Conservation (phyloP, 495 filamentous ascomycete genomes). For the Podospora fimiseda region DNA sequence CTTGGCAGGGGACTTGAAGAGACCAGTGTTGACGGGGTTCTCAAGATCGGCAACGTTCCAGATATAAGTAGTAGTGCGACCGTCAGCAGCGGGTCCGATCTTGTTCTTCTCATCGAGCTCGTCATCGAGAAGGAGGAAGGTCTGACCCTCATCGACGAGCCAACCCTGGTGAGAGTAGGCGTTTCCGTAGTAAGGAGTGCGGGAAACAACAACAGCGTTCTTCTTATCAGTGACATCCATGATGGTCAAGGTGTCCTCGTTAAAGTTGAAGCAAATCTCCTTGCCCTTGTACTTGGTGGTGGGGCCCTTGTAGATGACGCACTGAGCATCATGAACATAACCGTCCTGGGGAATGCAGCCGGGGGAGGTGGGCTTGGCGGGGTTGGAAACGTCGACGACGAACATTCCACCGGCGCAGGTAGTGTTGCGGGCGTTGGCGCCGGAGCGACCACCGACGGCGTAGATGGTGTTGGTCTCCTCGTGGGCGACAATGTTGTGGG, state of each 20-base stretch:
- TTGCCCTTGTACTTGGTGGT: slow-evolving; percentile 44
- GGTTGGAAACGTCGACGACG: slow-evolving; percentile 48
- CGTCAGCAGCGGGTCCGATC: slow-evolving; percentile 38
- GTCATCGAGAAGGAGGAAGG: slow-evolving; percentile 55
- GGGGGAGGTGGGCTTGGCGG: slow-evolving; percentile 43
- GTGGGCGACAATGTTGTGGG: slow-evolving; percentile 42
- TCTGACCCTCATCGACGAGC: slow-evolving; percentile 48
- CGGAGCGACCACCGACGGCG: slow-evolving; percentile 42
- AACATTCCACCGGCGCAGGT: slow-evolving; percentile 47
- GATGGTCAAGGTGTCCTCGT: slow-evolving; percentile 45
- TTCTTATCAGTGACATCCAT: slow-evolving; percentile 50
- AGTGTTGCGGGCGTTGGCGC: slow-evolving; percentile 40
- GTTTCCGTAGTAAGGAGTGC: slow-evolving; percentile 51
- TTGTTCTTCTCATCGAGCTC: slow-evolving; percentile 52
- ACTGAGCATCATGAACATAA: slow-evolving; percentile 58
- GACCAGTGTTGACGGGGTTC: slow-evolving; percentile 47
- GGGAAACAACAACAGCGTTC: slow-evolving; percentile 44
- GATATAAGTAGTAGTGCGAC: slow-evolving; percentile 49
- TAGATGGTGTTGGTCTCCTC: slow-evolving; percentile 38
- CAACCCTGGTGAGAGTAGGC: slow-evolving; percentile 58
- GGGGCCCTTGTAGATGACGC: slow-evolving; percentile 52
- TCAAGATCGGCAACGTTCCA: slow-evolving; percentile 50
- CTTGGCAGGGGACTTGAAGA: slow-evolving; percentile 42
- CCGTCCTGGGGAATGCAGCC: slow-evolving; percentile 50
- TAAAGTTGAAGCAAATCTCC: slow-evolving; percentile 59